Conservation (phyloP, 176 grass and related monocot species). For the Bonia amplexicaulis region DNA sequence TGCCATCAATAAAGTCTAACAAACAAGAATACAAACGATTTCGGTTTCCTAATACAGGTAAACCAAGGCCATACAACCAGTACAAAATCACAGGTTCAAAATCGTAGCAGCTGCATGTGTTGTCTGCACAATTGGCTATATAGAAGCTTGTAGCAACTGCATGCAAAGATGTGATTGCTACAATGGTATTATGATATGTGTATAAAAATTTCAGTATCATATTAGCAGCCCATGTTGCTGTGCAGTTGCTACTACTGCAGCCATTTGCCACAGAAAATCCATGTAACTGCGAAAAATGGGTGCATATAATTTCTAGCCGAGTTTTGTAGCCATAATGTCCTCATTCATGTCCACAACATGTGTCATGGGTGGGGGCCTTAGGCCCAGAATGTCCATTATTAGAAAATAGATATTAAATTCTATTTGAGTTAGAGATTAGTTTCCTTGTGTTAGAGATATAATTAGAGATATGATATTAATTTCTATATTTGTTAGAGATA, state of each 20-base stretch:
- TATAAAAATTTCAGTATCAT: not conserved
- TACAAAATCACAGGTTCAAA: too few relatives aligned
- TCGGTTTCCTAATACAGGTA: too few relatives aligned
- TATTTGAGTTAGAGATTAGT: too few relatives aligned
- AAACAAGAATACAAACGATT: too few relatives aligned
- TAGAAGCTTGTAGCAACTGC: not conserved
- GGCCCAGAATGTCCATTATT: too few relatives aligned
- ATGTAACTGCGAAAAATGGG: not conserved
- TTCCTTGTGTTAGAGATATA: too few relatives aligned
- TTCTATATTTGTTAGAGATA: too few relatives aligned
- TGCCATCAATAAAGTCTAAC: too few relatives aligned
- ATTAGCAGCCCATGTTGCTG: not conserved
- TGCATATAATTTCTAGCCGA: constrained; percentile 4
- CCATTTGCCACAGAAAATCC: constrained; percentile 3
- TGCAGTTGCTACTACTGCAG: not conserved
- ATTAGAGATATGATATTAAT: too few relatives aligned
- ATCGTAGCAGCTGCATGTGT: not conserved
- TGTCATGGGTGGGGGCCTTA: too few relatives aligned
- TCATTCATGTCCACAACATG: not conserved
- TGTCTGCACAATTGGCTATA: not conserved
- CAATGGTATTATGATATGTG: not conserved
- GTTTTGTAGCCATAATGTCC: not conserved
- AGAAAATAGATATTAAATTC: too few relatives aligned
- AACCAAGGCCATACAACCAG: too few relatives aligned
- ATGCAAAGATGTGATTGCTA: constrained; percentile 12